phyloP scores from a whole-genome alignment of 768 basidiomycete genomes.

The Kwoniella shandongensis region DNA sequence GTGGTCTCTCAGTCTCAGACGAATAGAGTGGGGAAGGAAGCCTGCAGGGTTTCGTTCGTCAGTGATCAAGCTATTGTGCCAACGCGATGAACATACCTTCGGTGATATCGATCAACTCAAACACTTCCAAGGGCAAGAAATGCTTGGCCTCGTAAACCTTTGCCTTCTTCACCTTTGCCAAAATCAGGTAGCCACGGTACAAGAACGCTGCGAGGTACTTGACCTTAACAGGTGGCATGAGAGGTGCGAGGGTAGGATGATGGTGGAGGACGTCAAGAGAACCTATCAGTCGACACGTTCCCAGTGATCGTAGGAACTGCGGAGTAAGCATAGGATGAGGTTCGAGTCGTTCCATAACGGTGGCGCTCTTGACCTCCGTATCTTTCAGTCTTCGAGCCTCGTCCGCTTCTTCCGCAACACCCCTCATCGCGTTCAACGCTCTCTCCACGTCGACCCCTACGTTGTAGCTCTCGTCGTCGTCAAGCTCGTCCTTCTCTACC shows the following conservation, averaged over 20 bases:
- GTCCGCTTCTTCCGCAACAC: constrained; percentile 74
- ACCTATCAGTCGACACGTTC: constrained; percentile 75
- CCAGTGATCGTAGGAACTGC: constrained; percentile 63
- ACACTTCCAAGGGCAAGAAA: constrained; percentile 77
- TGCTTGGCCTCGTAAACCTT: constrained; percentile 77
- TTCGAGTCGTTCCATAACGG: constrained; percentile 69
- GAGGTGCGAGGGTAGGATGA: constrained; percentile 59
- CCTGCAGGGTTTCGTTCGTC: constrained; percentile 56
- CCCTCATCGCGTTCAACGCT: constrained; percentile 67
- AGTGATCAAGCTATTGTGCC: constrained; percentile 1
- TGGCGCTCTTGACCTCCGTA: constrained; percentile 64
- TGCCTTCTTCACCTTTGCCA: constrained; percentile 80
- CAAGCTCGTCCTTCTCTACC: constrained; percentile 6
- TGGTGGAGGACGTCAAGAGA: constrained; percentile 83
- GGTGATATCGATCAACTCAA: constrained; percentile 68
- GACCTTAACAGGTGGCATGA: constrained; percentile 62
- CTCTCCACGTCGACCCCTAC: constrained; percentile 46
- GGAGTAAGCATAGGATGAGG: constrained; percentile 47
- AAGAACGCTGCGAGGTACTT: constrained; percentile 90
- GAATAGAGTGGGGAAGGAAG: constrained; percentile 76
- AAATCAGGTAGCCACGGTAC: constrained; percentile 81
- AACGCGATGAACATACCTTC: constrained; percentile 66
- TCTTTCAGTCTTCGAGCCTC: constrained; percentile 73
- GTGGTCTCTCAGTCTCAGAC: constrained; percentile 67
- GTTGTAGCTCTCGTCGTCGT: constrained; percentile 24